phyloP scores from a whole-genome alignment of 768 basidiomycete genomes.

The Nevesoporus exiguus region DNA sequence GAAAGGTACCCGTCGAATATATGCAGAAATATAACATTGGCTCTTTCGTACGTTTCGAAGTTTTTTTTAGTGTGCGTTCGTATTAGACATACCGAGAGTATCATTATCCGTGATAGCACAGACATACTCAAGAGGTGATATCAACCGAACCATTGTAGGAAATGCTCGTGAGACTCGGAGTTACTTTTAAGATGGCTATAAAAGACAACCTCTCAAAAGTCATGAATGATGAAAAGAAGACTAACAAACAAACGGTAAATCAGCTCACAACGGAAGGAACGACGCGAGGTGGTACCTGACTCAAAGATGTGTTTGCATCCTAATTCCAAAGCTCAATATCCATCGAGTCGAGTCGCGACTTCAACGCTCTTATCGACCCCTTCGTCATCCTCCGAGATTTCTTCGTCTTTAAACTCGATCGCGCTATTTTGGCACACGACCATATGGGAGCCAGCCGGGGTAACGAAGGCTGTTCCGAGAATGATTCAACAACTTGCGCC shows the following conservation, averaged over 20 bases:
- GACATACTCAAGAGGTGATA: no score
- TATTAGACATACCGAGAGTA: no score
- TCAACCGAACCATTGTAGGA: no score
- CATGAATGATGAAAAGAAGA: not conserved
- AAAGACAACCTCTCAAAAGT: no score
- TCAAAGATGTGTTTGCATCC: not conserved
- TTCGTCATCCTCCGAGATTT: constrained; percentile 7
- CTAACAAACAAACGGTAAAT: not conserved
- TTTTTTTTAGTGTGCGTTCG: no score
- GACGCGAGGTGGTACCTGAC: not conserved
- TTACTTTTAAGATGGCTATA: no score
- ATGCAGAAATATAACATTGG: no score
- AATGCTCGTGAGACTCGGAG: no score
- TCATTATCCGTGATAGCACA: no score
- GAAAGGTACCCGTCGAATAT: no score
- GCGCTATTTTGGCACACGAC: constrained; percentile 22
- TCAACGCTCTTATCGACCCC: constrained; percentile 9
- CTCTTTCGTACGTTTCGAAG: no score
- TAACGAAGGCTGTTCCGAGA: not conserved
- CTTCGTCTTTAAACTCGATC: constrained; percentile 6
- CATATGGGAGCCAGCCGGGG: not conserved
- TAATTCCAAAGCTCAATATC: constrained; percentile 12
- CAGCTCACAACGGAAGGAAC: not conserved
- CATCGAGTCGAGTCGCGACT: constrained; percentile 7
- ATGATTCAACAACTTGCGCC: not conserved